These are phyloP conservation scores for Rheum nobile DNA, from an alignment of 148 eudicot genomes.

Conservation along the genomic window DNA sequence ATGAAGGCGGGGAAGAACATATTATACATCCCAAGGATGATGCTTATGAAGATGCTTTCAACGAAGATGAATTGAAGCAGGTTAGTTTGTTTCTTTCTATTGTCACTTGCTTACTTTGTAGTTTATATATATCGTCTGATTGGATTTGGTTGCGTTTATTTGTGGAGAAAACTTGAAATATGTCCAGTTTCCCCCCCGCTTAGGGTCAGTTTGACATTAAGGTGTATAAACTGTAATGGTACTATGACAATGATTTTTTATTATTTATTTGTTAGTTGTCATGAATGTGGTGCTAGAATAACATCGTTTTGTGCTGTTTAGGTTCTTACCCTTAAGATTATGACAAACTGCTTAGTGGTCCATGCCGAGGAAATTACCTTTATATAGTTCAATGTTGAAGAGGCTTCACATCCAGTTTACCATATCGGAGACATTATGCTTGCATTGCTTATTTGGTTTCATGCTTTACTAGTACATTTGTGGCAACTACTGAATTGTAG, in stretches of 20 bases:
- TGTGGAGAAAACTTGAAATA: background rate
- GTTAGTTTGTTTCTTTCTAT: conserved; percentile 11
- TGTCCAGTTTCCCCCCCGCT: background rate
- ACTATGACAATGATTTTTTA: background rate
- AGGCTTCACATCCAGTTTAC: too few relatives aligned
- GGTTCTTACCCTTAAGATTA: too few relatives aligned
- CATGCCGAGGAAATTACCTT: too few relatives aligned
- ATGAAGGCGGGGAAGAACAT: conserved; percentile 11
- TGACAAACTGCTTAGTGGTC: too few relatives aligned
- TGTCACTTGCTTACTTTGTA: background rate
- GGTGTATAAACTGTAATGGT: background rate
- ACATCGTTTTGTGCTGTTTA: too few relatives aligned
- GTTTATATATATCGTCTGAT: background rate
- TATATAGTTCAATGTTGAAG: too few relatives aligned
- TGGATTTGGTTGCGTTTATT: background rate
- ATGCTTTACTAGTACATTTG: too few relatives aligned
- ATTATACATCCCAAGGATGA: conserved; percentile 17
- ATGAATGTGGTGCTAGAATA: too few relatives aligned
- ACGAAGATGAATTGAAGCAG: conserved; percentile 38
- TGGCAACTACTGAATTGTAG: too few relatives aligned
- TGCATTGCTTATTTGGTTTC: too few relatives aligned
- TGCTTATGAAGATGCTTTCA: conserved; percentile 23
- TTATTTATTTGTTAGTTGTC: too few relatives aligned
- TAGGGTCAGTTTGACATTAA: background rate
- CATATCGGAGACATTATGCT: too few relatives aligned